Base-by-base conservation (phyloP, 2,329 filamentous ascomycete genomes). In the Lachnellula hyalina region DNA sequence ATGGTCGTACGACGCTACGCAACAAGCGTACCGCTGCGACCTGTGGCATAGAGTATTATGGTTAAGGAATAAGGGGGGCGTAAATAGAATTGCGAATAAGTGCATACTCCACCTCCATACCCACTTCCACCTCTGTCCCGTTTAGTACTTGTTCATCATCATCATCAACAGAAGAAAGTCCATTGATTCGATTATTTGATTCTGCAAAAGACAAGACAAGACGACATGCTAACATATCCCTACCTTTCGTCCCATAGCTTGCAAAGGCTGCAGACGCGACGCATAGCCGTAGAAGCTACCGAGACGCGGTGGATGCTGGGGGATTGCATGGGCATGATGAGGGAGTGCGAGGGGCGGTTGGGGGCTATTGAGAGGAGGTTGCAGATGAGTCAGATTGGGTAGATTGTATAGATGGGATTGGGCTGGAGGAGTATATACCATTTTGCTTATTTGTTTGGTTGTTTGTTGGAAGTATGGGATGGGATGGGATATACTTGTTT, bases 1-100 rank as follows among this genome's bases (percentile, higher is more conserved):
- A 32, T 65, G 63, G 63, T 59, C 55, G n/a, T 65, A 58, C 52
- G 59, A 65, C 59, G 57, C 60, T 8, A 65, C 63, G 21, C 60
- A 63, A 41, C 54, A 59, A 25, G 48, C 53, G 42, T 65, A 65
- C 52, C 52, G 49, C 19, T 57, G 58, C 49, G 61, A 61, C 52
- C 58, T 61, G 3, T 7, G 11, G 21, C 60, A 63, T 47, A 36
- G 63, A 17, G 5, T 61, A 6, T 14, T 62, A 19, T 63, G 63
- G 61, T 47, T 65, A 46, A 52, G 60, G 28, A 47, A 32, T 15
- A 63, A 63, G 36, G 57, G 53, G 14, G 52, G 52, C 2, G 51
- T 63, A 9, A 38, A 56, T 14, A 54, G 47, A 52, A 65, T 65
- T 48, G 51, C 57, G 3, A 45, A 49, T 17, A 60, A 54, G 45